Base-by-base conservation (phyloP, 768 basidiomycete species). In the Clathrus columnatus region DNA sequence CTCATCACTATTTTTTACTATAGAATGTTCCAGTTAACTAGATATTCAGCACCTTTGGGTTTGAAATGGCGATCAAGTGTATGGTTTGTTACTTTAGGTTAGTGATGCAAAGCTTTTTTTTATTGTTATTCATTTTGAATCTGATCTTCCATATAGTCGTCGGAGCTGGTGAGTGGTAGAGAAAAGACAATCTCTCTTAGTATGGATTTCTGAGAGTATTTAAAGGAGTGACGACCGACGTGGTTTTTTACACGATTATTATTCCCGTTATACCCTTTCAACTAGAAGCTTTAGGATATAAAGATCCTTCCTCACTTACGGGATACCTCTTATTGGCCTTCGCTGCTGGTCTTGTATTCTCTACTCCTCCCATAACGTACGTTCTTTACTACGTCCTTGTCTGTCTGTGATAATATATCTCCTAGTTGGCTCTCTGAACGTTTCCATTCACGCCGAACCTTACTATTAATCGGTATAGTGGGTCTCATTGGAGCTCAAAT, bases 231-330 rank as follows among this genome's bases (percentile, higher is more conserved):
- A 69, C 69, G 2, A 76, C 75, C 1, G 83, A 84, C 63, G 61
- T 81, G 0, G 65, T 83, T n/a, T 76, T 80, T 8, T 84, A 83
- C 61, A 79, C 81, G 4, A 70, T 80, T 24, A 78, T 83, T 55
- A 76, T 83, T 28, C 82, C 83, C 7, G 80, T 83, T 27, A 72
- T 83, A 55, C 82, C 83, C 1, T 84, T 83, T 61, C 81, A 80
- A 29, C 74, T 84, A 21, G 75, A 82, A 60, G 63, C 55, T 5
- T 70, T 83, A 47, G 66, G 72, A 0, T 78, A 78, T 55, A 61
- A 63, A 7, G 53, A 67, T 10, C 73, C 81, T 21, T 82, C 81
- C 29, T 69, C 72, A 1, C 72, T 74, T 27, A 73, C 78, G 0
- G 82, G 82, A 27, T 85, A 82, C 82, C 68, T 84, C 2, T 68